Evolutionary conservation across 2,329 filamentous ascomycete species (phyloP).

Genomic region (Fusarium heterosporum): DNA sequence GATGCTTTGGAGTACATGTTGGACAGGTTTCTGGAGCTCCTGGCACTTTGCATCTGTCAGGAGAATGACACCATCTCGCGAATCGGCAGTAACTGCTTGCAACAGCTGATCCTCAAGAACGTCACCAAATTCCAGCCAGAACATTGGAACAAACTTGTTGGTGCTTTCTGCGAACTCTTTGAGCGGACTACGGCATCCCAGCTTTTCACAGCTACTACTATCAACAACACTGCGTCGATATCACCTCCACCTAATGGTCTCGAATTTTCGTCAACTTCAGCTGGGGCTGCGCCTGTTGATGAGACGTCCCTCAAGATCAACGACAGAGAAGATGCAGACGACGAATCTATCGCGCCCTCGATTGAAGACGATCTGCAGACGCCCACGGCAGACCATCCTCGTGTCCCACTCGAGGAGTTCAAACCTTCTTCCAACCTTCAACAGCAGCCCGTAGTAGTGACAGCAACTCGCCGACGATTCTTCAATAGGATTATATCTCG

Average conservation of each 20-base stretch:
- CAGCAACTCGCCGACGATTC: conserved; percentile 90
- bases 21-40: conserved; percentile 92
- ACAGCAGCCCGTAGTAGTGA: conserved; percentile 91
- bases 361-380: conserved; percentile 51
- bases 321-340: conserved; percentile 59
- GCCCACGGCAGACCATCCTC: conserved; percentile 51
- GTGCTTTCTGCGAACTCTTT: conserved; percentile 95
- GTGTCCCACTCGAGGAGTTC: conserved; percentile 82
- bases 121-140: conserved; percentile 88
- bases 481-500: conserved; percentile 99
- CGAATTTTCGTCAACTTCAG: conserved; percentile 60
- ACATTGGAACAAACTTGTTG: conserved; percentile 96
- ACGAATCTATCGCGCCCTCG: conserved; percentile 50
- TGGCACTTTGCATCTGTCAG: conserved; percentile 97
- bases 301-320: conserved; percentile 73
- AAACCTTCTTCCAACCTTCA: conserved; percentile 80
- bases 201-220: conserved; percentile 85
- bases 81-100: conserved; percentile 97
- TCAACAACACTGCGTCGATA: conserved; percentile 64
- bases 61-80: conserved; percentile 98
- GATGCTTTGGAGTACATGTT: conserved; percentile 97
- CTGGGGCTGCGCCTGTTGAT: conserved; percentile 57
- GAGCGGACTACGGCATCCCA: conserved; percentile 94
- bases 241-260: conserved; percentile 65
- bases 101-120: conserved; percentile 96